Base-by-base conservation (phyloP, 441 rosid species). In the Gossypium laxum region DNA sequence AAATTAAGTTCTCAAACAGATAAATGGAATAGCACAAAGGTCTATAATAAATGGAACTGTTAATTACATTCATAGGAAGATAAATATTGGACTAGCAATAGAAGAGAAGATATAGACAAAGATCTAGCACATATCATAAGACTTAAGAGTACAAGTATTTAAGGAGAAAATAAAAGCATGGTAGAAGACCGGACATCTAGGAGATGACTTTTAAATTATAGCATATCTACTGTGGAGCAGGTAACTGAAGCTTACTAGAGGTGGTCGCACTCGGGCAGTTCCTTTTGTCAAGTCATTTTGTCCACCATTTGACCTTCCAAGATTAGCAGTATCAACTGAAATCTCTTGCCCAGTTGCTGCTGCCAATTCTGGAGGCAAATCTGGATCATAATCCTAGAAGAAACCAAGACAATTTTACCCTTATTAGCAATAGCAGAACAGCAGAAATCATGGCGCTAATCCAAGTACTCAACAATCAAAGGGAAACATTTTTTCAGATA, bases 361-460 rank as follows among this genome's bases (percentile, higher is more conserved):
- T 67, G 92, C 99, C 79, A 94, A 83, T 83, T 94, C 99, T 54
- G 98, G 98, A 50, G 99, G 99, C 74, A 94, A 77, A 77, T 94
- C 99, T 55, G 98, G 99, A 86, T 94, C 99, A 64, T 82, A 94
- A 57, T 88, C 96, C 99, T 94, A 76, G 69, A 78, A 79, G 61
- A 32, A 71, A 77, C 77, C 41, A 26, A 70, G 54, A 47, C 6
- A 45, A 51, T 69, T 26, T 24, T 58, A 7, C 3, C 30, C 12
- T 17, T 18, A 69, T 19, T 38, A 51, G 28, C 50, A 32, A 38
- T 32, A 32, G 11, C 52, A 69, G 22, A 48, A 67, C 58, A 5
- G 47, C 41, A 28, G 43, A 62, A 62, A 22, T 18, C 68, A 64
- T n/a, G 10, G 12, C 34, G 0, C n/a, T 17, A 43, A 43, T 11